phyloP scores from a whole-genome alignment of 257 asterid species.

The Nemophila menziesii region DNA sequence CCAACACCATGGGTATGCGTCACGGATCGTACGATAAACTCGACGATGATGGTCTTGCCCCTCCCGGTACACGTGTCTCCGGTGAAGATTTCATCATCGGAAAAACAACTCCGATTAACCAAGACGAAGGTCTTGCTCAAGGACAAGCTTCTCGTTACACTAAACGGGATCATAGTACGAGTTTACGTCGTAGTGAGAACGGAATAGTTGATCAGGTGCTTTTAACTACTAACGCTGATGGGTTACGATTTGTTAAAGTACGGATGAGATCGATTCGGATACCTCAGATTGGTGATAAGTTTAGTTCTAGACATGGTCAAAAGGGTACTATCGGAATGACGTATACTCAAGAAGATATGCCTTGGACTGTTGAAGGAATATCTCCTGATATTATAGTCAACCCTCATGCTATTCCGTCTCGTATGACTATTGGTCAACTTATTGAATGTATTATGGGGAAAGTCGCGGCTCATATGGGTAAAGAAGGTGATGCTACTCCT shows the following conservation, averaged over 20 bases:
- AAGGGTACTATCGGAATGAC: conserved; percentile 99
- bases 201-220: conserved; percentile 96
- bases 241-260: conserved; percentile 85
- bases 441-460: conserved; percentile 97
- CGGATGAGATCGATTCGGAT: conserved; percentile 87
- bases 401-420: conserved; percentile 97
- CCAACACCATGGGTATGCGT: conserved; percentile 96
- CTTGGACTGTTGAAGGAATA: conserved; percentile 87
- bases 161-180: conserved; percentile 90
- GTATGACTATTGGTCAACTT: conserved; percentile 95
- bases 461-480: conserved; percentile 97
- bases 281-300: conserved; percentile 96
- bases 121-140: conserved; percentile 79
- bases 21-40: conserved; percentile 95
- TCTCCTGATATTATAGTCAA: conserved; percentile 86
- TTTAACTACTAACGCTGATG: conserved; percentile 89
- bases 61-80: conserved; percentile 90
- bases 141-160: conserved; percentile 86
- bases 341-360: conserved; percentile 98
- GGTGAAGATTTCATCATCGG: conserved; percentile 98
- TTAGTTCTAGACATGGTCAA: conserved; percentile 96
- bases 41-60: conserved; percentile 97
- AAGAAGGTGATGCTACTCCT: conserved; percentile 97
- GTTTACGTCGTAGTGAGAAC: conserved; percentile 87
- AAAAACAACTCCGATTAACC: conserved; percentile 81